Conservation (phyloP, 495 filamentous ascomycete species). For the Talaromyces adpressus region DNA sequence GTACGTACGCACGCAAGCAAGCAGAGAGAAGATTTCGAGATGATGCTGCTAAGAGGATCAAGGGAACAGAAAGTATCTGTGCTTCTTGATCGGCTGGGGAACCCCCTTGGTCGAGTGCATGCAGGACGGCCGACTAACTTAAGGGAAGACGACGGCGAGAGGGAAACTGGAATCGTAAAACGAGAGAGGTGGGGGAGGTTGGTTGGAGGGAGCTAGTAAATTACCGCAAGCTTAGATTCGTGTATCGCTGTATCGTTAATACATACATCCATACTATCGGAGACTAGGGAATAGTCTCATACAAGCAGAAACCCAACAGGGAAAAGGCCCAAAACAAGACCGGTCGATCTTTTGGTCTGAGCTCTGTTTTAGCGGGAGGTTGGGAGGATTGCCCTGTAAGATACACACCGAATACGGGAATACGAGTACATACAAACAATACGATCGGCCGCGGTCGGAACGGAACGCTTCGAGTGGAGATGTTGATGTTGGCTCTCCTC, state of each 20-base stretch:
- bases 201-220: background rate
- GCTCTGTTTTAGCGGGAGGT: background rate
- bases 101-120: background rate
- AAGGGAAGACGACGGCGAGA: background rate
- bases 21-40: background rate
- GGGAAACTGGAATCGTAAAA: background rate
- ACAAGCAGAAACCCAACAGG: slow-evolving; percentile 4
- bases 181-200: background rate
- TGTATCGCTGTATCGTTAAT: no score
- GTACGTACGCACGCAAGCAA: background rate
- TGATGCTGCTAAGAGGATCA: background rate
- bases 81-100: background rate
- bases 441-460: background rate
- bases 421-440: background rate
- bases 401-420: background rate
- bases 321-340: background rate
- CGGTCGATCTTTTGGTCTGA: slow-evolving; percentile 4
- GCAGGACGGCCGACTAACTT: background rate
- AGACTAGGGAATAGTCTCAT: background rate
- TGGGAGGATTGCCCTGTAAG: background rate
- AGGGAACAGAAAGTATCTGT: background rate
- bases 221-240: no score
- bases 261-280: background rate
- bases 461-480: background rate
- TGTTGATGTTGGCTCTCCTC: no score